These are phyloP conservation scores for Rhodosporidiobolus sp. DNA, from an alignment of 768 basidiomycete genomes.

Conservation along the genomic window DNA sequence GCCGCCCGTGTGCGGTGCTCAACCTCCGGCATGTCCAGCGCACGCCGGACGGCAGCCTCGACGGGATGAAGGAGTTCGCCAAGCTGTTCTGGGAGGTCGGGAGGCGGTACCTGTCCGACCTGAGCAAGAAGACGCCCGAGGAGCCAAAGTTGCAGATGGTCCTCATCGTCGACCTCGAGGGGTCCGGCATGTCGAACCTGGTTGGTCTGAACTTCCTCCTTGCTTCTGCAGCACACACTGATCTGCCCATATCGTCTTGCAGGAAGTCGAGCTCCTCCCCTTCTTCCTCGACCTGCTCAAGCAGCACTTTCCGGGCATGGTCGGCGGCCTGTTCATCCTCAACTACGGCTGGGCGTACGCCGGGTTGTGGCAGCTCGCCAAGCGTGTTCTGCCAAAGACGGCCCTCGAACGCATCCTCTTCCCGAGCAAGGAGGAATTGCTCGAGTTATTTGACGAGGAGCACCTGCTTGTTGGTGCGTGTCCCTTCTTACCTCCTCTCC, in stretches of 20 bases:
- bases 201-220: conserved; percentile 16
- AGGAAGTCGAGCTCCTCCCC: conserved; percentile 44
- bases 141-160: conserved; percentile 41
- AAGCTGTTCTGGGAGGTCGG: conserved; percentile 37
- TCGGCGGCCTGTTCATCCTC: conserved; percentile 38
- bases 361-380: conserved; percentile 44
- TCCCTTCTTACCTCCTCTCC: too few relatives aligned
- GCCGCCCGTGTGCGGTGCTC: conserved; percentile 40
- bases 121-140: conserved; percentile 8
- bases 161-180: conserved; percentile 41
- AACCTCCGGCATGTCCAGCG: conserved; percentile 38
- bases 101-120: conserved; percentile 37
- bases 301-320: conserved; percentile 43
- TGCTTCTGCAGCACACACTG: neutral
- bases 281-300: conserved; percentile 44
- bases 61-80: conserved; percentile 41
- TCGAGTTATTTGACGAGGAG: conserved; percentile 42
- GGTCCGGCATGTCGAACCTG: conserved; percentile 39
- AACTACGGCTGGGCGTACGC: conserved; percentile 44
- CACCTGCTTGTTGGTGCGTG: conserved; percentile 35
- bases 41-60: conserved; percentile 36
- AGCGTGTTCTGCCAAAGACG: conserved; percentile 41
- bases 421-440: conserved; percentile 36
- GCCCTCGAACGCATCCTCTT: conserved; percentile 45
- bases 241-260: neutral